A percentile compares a stretch with the other conserved stretches of the same genome.
Evolutionary conservation across 495 filamentous ascomycete species (phyloP).

Genomic region (Penicillium canescens): DNA sequence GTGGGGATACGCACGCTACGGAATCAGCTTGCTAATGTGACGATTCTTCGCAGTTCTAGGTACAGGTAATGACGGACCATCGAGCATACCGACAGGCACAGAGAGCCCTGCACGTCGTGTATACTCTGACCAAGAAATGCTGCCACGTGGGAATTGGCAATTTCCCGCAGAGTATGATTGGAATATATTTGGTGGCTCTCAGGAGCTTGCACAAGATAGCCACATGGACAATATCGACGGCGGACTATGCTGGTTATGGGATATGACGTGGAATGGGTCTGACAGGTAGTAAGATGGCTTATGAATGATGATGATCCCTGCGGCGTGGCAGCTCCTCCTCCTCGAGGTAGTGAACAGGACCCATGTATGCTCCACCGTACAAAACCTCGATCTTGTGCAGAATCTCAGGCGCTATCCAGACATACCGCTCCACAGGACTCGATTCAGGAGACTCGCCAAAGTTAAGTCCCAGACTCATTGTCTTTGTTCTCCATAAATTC

Average conservation of each 20-base stretch:
- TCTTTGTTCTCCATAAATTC: too few relatives aligned
- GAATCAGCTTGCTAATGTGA: not conserved
- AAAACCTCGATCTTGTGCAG: too few relatives aligned
- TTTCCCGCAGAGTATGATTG: not conserved
- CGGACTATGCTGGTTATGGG: slow-evolving; percentile 32
- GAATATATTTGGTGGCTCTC: not conserved
- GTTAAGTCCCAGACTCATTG: too few relatives aligned
- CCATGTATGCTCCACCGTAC: too few relatives aligned
- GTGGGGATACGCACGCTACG: not conserved
- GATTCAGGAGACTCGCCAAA: too few relatives aligned
- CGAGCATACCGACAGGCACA: not conserved
- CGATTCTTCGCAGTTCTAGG: not conserved
- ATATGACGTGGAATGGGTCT: slow-evolving; percentile 27
- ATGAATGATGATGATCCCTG: too few relatives aligned
- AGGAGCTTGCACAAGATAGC: not conserved
- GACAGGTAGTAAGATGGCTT: not conserved
- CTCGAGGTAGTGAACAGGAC: too few relatives aligned
- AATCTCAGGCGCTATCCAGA: too few relatives aligned
- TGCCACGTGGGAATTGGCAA: not conserved
- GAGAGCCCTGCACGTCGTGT: not conserved
- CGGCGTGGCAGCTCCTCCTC: too few relatives aligned
- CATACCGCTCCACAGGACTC: too few relatives aligned
- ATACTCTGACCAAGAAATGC: not conserved
- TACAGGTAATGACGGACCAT: not conserved
- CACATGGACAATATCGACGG: slow-evolving; percentile 12